Base-by-base conservation (phyloP, 805 yeast genomes). In the Lachancea kluyveri region DNA sequence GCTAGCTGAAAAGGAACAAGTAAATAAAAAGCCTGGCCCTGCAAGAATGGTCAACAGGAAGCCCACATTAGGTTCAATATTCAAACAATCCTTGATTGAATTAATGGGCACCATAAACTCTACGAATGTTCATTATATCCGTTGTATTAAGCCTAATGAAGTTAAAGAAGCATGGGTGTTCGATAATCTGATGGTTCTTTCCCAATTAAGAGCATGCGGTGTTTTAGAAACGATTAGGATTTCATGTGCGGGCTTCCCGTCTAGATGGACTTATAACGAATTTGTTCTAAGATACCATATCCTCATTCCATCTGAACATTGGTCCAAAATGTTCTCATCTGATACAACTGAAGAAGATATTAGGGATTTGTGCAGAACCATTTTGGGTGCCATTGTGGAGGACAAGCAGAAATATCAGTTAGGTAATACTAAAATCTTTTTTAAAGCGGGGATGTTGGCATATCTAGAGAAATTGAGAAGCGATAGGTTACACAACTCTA, bases 121-220 rank as follows among this genome's bases (percentile, higher is more conserved):
- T 1, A 90, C 97, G 2, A 90, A 92, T 57, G 98, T 81, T 22
- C 98, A 90, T 59, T 90, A 90, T 53, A 90, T 90, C 54, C 80
- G 98, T 56, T 90, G 98, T 68, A 90, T 92, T 55, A 90, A 90
- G 60, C 97, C 98, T 5, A 90, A 90, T 57, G 96, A 87, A 50
- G 79, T 77, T 42, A 90, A 92, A 60, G 79, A 76, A 40, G 95
- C 97, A 2, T 90, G 98, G 97, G 81, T 79, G 56, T 90, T 90
- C 60, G 95, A 87, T 52, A 86, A 94, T 10, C 71, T 87, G 25
- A 88, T 90, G 96, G 97, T 90, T 9, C 68, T 92, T 39, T 80
- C 94, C 5, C 98, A 90, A 60, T 70, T 90, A 41, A 75, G 98
- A 56, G 98, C 98, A 5, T 90, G 98, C 68, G 98, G 98, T 80